Conservation (phyloP, 306 rosid species). For the Lotus japonicus region DNA sequence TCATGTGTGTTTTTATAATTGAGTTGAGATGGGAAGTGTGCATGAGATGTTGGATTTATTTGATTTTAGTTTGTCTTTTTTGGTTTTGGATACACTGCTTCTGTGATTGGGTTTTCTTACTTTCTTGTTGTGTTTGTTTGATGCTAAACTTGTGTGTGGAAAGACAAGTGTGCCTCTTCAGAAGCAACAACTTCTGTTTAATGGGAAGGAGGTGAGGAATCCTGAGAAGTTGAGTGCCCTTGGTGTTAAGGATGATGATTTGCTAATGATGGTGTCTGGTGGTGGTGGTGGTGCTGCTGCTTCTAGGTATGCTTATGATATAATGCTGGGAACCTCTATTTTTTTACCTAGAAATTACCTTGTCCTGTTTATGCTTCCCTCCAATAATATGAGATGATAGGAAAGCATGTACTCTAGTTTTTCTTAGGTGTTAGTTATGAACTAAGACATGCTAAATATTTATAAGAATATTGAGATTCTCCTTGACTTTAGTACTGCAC, state of each 20-base stretch:
- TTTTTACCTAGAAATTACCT: background rate
- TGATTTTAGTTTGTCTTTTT: background rate
- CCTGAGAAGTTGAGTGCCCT: slow-evolving; percentile 62
- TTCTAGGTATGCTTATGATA: slow-evolving; percentile 42
- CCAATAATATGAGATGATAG: background rate
- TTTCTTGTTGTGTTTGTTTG: slow-evolving; percentile 25
- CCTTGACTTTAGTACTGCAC: background rate
- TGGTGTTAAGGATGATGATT: slow-evolving; percentile 89
- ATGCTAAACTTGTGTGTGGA: slow-evolving; percentile 24
- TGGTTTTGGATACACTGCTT: background rate
- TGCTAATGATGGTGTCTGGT: slow-evolving; percentile 75
- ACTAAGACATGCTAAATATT: background rate
- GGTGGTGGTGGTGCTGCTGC: slow-evolving; percentile 29
- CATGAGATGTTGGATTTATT: slow-evolving; percentile 16
- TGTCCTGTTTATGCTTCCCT: background rate
- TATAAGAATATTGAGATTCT: background rate
- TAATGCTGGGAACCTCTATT: background rate
- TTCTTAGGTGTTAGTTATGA: background rate
- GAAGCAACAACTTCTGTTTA: slow-evolving; percentile 76
- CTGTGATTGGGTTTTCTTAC: slow-evolving; percentile 21
- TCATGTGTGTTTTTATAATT: background rate
- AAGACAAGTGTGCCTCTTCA: slow-evolving; percentile 81
- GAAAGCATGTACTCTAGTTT: background rate
- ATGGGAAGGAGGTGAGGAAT: slow-evolving; percentile 74
- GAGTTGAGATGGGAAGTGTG: background rate